A percentile compares a stretch with the other conserved stretches of the same genome.
These are phyloP conservation scores for Globisporangium sylvaticum DNA, from an alignment of 352 stramenopile genomes.

Conservation along the genomic window DNA sequence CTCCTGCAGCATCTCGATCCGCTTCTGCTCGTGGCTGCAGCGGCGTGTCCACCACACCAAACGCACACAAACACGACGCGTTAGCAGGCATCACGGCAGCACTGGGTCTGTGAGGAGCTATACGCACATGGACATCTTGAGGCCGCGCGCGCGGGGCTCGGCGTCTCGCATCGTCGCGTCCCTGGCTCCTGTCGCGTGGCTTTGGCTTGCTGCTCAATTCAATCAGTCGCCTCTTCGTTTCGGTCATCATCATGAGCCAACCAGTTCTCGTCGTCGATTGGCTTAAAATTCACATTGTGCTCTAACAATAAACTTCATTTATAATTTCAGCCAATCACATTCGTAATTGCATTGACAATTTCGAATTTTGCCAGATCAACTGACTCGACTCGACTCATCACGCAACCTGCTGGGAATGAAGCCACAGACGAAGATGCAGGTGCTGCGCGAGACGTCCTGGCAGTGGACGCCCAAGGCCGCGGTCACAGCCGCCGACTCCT, in stretches of 20 bases:
- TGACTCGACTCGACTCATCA: background rate
- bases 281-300: background rate
- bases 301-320: background rate
- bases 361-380: background rate
- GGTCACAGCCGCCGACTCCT: conserved; percentile 32
- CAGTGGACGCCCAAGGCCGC: conserved; percentile 42
- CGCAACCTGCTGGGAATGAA: background rate
- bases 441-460: conserved; percentile 31
- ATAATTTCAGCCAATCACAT: background rate
- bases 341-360: background rate
- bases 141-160: background rate
- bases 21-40: conserved; percentile 31
- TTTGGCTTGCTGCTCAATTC: background rate
- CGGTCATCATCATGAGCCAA: background rate
- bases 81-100: background rate
- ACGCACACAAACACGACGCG: background rate
- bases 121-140: conserved; percentile 10
- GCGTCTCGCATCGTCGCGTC: conserved; percentile 7
- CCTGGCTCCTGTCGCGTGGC: conserved; percentile 6
- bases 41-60: background rate
- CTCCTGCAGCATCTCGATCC: conserved; percentile 30
- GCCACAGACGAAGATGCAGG: conserved; percentile 24
- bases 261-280: background rate
- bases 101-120: background rate
- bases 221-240: background rate